Conservation (phyloP, 768 basidiomycete genomes). For the Lyophyllum atratum region DNA sequence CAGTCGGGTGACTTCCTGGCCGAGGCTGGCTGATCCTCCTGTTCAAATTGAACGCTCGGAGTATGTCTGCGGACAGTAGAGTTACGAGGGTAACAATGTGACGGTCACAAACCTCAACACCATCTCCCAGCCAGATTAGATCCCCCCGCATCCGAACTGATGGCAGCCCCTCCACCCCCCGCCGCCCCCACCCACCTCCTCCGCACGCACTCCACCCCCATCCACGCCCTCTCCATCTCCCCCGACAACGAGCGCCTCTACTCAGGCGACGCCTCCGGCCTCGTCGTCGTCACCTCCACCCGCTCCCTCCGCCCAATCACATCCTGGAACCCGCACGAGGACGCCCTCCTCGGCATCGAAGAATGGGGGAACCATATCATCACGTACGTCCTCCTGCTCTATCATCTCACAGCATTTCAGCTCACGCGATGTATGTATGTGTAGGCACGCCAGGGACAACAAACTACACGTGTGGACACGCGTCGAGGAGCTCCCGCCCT, state of each 20-base stretch:
- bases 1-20: no score
- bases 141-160: no score
- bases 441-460: constrained; percentile 84
- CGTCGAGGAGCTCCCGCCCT: constrained; percentile 42
- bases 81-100: no score
- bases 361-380: constrained; percentile 70
- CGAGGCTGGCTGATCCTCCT: no score
- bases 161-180: constrained; percentile 30
- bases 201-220: constrained; percentile 66
- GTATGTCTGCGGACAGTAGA: no score
- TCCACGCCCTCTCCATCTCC: constrained; percentile 66
- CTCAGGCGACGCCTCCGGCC: constrained; percentile 82
- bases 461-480: constrained; percentile 77
- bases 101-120: no score
- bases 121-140: neutral
- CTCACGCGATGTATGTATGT: no score
- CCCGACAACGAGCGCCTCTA: constrained; percentile 78
- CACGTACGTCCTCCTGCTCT: constrained; percentile 63
- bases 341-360: constrained; percentile 74
- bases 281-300: constrained; percentile 77
- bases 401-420: neutral
- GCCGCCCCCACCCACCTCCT: constrained; percentile 74
- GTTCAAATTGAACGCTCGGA: no score
- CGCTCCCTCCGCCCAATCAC: constrained; percentile 71
- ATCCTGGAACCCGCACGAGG: constrained; percentile 79